Percentiles rank a stretch among this genome's conserved stretches.
Conservation (phyloP, 352 stramenopile genomes). For the Aphanomyces cochlioides region DNA sequence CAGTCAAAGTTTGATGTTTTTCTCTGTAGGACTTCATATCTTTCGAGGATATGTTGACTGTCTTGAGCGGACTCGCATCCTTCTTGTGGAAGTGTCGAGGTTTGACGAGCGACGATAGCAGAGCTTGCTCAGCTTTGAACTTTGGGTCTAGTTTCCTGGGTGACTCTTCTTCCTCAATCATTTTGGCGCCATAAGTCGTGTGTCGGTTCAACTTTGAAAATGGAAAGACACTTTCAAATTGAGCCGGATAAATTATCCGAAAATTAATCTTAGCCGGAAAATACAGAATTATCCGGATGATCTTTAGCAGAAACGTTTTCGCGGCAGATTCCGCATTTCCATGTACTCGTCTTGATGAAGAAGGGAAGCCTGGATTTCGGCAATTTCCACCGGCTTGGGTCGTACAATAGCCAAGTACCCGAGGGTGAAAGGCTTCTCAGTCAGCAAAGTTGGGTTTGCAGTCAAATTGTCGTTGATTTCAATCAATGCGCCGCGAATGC, state of each 20-base stretch:
- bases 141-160: slow-evolving; percentile 25
- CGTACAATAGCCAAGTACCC: slow-evolving; percentile 80
- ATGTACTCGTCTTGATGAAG: slow-evolving; percentile 75
- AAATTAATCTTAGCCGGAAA: too few relatives aligned
- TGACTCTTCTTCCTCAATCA: not conserved
- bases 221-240: too few relatives aligned
- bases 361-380: slow-evolving; percentile 78
- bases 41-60: slow-evolving; percentile 21
- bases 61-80: slow-evolving; percentile 5
- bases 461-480: slow-evolving; percentile 72
- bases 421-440: slow-evolving; percentile 62
- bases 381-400: slow-evolving; percentile 70
- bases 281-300: too few relatives aligned
- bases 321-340: slow-evolving; percentile 42
- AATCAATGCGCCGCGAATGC: slow-evolving; percentile 73
- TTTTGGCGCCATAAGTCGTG: not conserved
- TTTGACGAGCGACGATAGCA: slow-evolving; percentile 27
- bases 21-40: slow-evolving; percentile 36
- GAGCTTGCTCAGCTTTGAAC: slow-evolving; percentile 23
- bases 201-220: too few relatives aligned
- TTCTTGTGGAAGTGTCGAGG: slow-evolving; percentile 25
- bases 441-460: slow-evolving; percentile 54
- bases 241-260: too few relatives aligned
- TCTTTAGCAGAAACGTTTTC: not conserved
- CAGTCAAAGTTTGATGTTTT: not conserved